phyloP scores from a whole-genome alignment of 192 early-diverging fungal genomes.

The Coemansia sp. region DNA sequence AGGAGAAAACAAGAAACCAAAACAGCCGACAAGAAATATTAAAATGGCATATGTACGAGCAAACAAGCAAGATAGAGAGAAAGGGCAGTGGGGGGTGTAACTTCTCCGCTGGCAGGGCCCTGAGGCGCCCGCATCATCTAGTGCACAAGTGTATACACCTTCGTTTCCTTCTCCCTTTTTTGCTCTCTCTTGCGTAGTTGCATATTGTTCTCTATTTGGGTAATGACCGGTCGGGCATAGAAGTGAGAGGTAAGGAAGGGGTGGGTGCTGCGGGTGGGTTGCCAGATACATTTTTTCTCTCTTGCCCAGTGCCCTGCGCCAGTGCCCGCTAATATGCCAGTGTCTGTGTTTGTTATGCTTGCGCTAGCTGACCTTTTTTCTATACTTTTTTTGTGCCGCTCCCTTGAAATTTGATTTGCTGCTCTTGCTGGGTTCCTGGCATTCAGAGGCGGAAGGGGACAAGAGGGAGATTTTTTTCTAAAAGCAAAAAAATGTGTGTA shows the following conservation, averaged over 20 bases:
- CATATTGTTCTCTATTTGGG: not conserved
- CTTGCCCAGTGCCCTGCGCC: no score
- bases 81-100: not conserved
- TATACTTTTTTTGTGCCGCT: not conserved
- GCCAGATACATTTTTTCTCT: not conserved
- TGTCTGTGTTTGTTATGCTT: not conserved
- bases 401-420: conserved; percentile 2
- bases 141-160: not conserved
- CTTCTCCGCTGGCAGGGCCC: not conserved
- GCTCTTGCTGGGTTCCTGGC: conserved; percentile 3
- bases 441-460: conserved; percentile 3
- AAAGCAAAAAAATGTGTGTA: conserved; percentile 11
- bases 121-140: conserved; percentile 1
- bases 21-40: conserved; percentile 12
- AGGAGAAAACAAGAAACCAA: not conserved
- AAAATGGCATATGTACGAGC: conserved; percentile 1
- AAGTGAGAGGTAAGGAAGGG: not conserved
- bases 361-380: not conserved
- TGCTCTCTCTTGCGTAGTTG: not conserved
- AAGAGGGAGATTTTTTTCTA: conserved; percentile 3
- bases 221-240: not conserved
- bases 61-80: not conserved
- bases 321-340: not conserved
- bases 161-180: not conserved
- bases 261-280: conserved; percentile 1